A percentile compares a stretch with the other conserved stretches of the same genome.
These are phyloP conservation scores for Verticillium dahliae DNA, from an alignment of 2,329 filamentous ascomycete species.

Conservation along the genomic window DNA sequence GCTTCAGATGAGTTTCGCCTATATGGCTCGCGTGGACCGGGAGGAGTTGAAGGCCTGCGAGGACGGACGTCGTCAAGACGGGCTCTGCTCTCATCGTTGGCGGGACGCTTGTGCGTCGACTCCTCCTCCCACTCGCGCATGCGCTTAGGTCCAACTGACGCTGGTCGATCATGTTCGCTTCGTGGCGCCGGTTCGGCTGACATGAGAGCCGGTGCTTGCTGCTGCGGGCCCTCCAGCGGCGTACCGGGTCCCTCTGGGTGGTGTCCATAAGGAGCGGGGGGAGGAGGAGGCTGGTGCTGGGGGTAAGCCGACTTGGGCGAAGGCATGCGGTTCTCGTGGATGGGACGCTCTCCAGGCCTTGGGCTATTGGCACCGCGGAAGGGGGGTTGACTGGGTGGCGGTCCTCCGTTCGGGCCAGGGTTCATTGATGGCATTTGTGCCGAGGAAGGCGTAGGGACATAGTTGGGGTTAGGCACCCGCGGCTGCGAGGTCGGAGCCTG, in stretches of 20 bases:
- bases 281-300: constrained; percentile 55
- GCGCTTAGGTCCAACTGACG: constrained; percentile 76
- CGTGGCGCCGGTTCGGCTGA: constrained; percentile 56
- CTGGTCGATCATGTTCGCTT: constrained; percentile 64
- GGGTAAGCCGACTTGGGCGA: constrained; percentile 86
- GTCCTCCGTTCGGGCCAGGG: constrained; percentile 31
- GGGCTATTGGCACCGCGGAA: constrained; percentile 71
- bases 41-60: constrained; percentile 69
- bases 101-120: constrained; percentile 70
- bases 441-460: constrained; percentile 46
- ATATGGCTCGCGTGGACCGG: constrained; percentile 51
- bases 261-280: constrained; percentile 52
- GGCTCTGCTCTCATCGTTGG: constrained; percentile 80
- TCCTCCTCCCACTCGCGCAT: constrained; percentile 92
- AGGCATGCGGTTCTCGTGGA: constrained; percentile 79
- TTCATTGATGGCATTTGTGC: constrained; percentile 29
- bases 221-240: constrained; percentile 61
- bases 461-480: constrained; percentile 54
- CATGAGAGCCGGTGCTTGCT: constrained; percentile 50
- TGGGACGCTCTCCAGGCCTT: constrained; percentile 73
- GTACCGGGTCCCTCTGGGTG: constrained; percentile 56
- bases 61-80: constrained; percentile 79
- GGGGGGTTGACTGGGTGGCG: constrained; percentile 54
- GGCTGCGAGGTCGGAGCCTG: constrained; percentile 34
- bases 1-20: constrained; percentile 73